Evolutionary conservation across 2,329 filamentous ascomycete genomes (phyloP).

Genomic region (Colletotrichum noveboracense): DNA sequence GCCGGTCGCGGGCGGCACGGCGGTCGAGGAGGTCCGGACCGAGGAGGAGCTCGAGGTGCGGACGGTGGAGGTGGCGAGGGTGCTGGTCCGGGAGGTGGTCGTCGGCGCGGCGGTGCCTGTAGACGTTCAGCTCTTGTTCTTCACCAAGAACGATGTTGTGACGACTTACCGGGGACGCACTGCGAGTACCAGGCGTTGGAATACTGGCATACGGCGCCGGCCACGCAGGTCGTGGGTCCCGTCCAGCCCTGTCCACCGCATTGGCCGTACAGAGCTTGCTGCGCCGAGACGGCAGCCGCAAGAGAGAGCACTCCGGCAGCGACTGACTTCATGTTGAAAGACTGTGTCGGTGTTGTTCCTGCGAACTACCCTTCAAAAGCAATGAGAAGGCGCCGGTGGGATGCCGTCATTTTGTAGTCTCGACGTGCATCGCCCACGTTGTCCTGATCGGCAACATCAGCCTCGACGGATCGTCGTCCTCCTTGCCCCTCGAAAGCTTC

Average conservation of each 20-base stretch:
- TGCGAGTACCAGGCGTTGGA: conserved; percentile 43
- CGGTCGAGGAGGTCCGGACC: conserved; percentile 13
- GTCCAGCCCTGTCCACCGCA: conserved; percentile 48
- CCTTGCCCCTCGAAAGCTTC: conserved; percentile 2
- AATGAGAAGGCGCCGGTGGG: background rate
- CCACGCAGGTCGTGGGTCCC: conserved; percentile 48
- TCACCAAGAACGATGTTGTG: background rate
- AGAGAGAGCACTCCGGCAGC: conserved; percentile 5
- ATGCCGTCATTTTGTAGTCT: conserved; percentile 1
- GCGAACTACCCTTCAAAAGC: background rate
- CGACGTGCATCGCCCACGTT: too few relatives aligned
- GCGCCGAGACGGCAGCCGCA: conserved; percentile 18
- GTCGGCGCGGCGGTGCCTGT: conserved; percentile 11
- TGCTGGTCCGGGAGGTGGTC: conserved; percentile 19
- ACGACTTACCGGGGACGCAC: conserved; percentile 33
- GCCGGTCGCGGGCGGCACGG: conserved; percentile 12
- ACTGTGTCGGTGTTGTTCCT: background rate
- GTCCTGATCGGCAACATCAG: background rate
- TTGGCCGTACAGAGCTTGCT: conserved; percentile 33
- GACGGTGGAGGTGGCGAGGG: conserved; percentile 12
- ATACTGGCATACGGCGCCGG: conserved; percentile 40
- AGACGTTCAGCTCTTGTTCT: background rate
- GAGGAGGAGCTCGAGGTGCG: conserved; percentile 9
- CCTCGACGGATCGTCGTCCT: conserved; percentile 6
- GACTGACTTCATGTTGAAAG: conserved; percentile 13